These are phyloP conservation scores for Hypoxylon fragiforme DNA, from an alignment of 495 filamentous ascomycete species.

Conservation along the genomic window DNA sequence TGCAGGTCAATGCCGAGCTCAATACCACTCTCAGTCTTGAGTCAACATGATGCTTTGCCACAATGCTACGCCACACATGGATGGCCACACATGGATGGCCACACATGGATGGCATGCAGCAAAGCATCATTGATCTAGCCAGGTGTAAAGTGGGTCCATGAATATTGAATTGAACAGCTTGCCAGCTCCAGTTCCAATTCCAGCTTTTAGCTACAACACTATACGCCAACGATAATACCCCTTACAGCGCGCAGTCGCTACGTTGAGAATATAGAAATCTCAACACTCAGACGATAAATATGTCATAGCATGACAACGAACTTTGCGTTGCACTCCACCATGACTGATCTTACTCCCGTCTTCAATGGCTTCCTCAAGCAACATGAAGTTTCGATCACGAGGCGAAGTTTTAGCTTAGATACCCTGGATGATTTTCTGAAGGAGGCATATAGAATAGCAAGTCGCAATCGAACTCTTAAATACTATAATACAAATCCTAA, in stretches of 20 bases:
- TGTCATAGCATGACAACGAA: background rate
- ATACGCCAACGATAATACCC: too few relatives aligned
- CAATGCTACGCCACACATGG: too few relatives aligned
- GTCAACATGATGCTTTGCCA: too few relatives aligned
- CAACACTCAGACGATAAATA: slow-evolving; percentile 6
- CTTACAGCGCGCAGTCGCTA: too few relatives aligned
- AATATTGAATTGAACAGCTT: slow-evolving; percentile 32
- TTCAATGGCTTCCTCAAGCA: slow-evolving; percentile 69
- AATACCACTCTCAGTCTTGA: too few relatives aligned
- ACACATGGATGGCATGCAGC: too few relatives aligned
- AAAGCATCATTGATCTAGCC: background rate
- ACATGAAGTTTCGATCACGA: slow-evolving; percentile 53
- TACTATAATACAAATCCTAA: slow-evolving; percentile 10
- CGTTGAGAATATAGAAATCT: too few relatives aligned
- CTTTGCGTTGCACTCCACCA: slow-evolving; percentile 28
- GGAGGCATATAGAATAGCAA: slow-evolving; percentile 92
- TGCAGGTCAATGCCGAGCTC: too few relatives aligned
- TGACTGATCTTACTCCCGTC: slow-evolving; percentile 72
- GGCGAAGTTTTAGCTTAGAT: slow-evolving; percentile 48
- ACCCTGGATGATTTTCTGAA: slow-evolving; percentile 86
- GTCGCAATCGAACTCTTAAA: slow-evolving; percentile 25
- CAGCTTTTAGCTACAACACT: too few relatives aligned
- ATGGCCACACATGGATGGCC: too few relatives aligned
- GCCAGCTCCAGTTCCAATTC: slow-evolving; percentile 6
- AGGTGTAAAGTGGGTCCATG: background rate